phyloP scores from a whole-genome alignment of 2,329 filamentous ascomycete species.

The Triangularia verruculosa region DNA sequence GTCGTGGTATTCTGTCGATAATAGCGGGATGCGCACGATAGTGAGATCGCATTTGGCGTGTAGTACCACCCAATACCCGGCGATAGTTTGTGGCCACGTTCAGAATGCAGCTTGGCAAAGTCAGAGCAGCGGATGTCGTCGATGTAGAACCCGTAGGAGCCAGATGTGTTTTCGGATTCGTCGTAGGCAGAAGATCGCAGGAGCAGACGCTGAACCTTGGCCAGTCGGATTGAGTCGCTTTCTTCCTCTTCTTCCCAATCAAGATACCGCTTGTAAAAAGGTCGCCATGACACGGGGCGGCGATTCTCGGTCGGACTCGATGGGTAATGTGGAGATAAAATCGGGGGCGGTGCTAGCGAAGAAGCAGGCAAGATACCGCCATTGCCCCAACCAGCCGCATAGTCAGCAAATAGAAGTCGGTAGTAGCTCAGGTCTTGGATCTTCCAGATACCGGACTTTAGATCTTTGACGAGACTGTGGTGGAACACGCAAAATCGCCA shows the following conservation, averaged over 20 bases:
- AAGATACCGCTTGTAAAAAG: neutral
- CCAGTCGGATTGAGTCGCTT: constrained; percentile 3
- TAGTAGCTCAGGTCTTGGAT: constrained; percentile 16
- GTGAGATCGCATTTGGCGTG: constrained; percentile 13
- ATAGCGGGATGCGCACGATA: constrained; percentile 15
- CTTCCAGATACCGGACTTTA: constrained; percentile 18
- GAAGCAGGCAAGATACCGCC: constrained; percentile 14
- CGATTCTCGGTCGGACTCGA: neutral
- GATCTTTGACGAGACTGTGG: constrained; percentile 19
- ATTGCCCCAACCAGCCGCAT: constrained; percentile 18
- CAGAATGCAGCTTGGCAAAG: constrained; percentile 18
- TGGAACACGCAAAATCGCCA: constrained; percentile 23
- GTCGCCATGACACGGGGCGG: neutral
- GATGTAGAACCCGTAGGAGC: constrained; percentile 22
- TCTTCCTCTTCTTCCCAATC: neutral
- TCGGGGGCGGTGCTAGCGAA: neutral
- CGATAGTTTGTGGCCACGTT: constrained; percentile 19
- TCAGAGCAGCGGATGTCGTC: constrained; percentile 23
- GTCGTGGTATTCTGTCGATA: constrained; percentile 10
- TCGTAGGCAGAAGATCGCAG: constrained; percentile 21
- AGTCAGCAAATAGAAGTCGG: constrained; percentile 18
- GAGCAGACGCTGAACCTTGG: constrained; percentile 14
- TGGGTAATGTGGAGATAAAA: neutral
- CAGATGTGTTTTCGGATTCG: constrained; percentile 20
- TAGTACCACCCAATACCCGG: constrained; percentile 21